These are phyloP conservation scores for Acorus calamus DNA, from an alignment of 106 monocot species.

Conservation along the genomic window DNA sequence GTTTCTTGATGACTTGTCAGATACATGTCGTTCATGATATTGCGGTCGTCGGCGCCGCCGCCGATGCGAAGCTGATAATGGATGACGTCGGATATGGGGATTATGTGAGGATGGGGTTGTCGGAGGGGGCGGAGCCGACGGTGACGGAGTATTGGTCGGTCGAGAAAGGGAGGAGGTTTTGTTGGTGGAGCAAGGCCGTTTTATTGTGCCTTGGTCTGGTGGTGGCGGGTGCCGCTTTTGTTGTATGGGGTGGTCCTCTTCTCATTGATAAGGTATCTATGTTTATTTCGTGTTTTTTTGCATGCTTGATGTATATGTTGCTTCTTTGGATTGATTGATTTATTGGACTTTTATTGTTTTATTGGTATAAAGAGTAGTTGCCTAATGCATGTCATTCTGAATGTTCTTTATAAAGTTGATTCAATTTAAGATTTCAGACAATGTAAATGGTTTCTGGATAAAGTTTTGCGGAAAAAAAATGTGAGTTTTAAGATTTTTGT, in stretches of 20 bases:
- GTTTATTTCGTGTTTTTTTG: not conserved
- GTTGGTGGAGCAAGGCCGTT: constrained; percentile 24
- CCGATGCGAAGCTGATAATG: constrained; percentile 10
- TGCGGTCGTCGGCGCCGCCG: not conserved
- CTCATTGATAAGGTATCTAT: constrained; percentile 23
- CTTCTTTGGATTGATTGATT: not conserved
- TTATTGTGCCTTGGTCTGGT: constrained; percentile 17
- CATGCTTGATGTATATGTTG: not conserved
- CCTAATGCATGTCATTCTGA: too few species aligned
- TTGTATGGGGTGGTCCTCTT: constrained; percentile 25
- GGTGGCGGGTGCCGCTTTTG: constrained; percentile 7
- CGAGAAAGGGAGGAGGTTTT: not conserved
- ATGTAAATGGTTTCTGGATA: too few species aligned
- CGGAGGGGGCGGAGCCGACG: constrained; percentile 4
- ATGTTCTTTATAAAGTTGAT: too few species aligned
- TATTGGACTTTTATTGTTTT: too few species aligned
- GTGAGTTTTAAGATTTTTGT: too few species aligned
- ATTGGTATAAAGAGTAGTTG: too few species aligned
- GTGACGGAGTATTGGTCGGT: not conserved
- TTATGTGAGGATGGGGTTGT: constrained; percentile 9
- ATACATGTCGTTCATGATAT: not conserved
- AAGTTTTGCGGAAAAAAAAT: too few species aligned
- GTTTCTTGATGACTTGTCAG: constrained; percentile 1
- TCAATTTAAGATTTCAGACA: too few species aligned
- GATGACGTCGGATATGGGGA: constrained; percentile 17